Evolutionary conservation across 306 rosid species (phyloP), one percentile per base, ranked within the genome.

Genomic region (Quercus berberidifolia): DNA sequence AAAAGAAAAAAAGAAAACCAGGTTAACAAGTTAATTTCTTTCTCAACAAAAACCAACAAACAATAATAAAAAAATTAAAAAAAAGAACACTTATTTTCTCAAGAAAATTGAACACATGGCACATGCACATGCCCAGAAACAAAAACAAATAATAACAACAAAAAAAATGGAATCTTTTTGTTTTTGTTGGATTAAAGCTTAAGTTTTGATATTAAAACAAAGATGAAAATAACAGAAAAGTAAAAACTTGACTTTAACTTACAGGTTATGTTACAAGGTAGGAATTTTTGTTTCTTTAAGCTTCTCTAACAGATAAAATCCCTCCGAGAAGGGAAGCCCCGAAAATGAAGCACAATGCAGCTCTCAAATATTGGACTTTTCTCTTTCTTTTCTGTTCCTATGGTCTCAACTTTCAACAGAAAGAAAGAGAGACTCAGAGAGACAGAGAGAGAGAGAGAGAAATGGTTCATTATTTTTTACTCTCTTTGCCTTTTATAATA

Each of bases 41-140:
- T 70, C 51, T 58, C 69, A 54, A 64, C 64, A 74, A 74, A 71
- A 65, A 18, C 60, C 55, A 76, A 71, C 55, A 72, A 76, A 19
- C 41, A 62, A 19, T 33, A 2, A 67, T 4, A 2, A 28, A 28
- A 28, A 28, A 30, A 30, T 28, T 3, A 30, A 23, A 0, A 8
- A 35, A 19, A 68, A 55, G 5, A 69, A 82, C 62, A 49, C 80
- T 60, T 69, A 60, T 7, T 72, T 30, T 75, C 82, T 81, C 70
- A 21, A 8, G 15, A 68, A 10, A 33, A 33, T 80, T 62, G 77
- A 80, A 68, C 51, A 81, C 72, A 74, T 58, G 75, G 68, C 51
- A 81, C 69, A 72, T 58, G 75, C 59, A 78, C 28, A 75, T 55
- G 58, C 55, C 73, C 33, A 69, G 65, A 81, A 55, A 57, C 14